Base-by-base conservation (phyloP, 2,329 filamentous ascomycete genomes). In the Rugonectria rugulosa region DNA sequence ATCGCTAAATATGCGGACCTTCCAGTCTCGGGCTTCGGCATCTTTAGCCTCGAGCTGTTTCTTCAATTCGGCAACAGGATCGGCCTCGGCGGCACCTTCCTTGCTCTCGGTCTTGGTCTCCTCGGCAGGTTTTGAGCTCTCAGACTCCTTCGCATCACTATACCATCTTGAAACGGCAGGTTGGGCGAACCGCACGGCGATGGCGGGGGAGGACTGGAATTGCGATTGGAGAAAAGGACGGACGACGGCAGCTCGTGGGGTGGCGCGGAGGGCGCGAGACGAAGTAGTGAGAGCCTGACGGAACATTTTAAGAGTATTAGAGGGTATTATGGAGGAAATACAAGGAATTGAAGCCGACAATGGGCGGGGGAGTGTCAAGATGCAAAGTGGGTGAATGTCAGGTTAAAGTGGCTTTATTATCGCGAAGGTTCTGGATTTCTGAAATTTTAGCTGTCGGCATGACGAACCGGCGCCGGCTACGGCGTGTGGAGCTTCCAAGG, bases 11-110 rank as follows among this genome's bases (percentile, higher is more conserved):
- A 23, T 20, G 72, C 81, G 41, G 67, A 97, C 94, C 88, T 97
- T 98, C 76, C 96, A 84, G 43, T 97, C 92, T 60, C 90, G 72
- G 44, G 73, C 77, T 67, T 83, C 80, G 62, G 77, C 75, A 26
- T 81, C 77, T 72, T 83, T 83, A 62, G 77, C 70, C 69, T 83
- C 80, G 41, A 83, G 70, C 57, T 77, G 72, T 69, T 82, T 82
- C 74, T 81, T 81, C 51, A 83, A 69, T 55, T 77, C 73, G 4
- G 74, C 69, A 34, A 79, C 68, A 36, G 74, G 70, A 52, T 77
- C 76, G 9, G 69, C 53, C 29, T 72, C 70, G 56, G 56, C 65
- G 32, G 52, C 59, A 7, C 56, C 64, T 15, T 69, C 64, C 56
- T 73, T 70, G 21, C 62, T 63, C 15, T 61, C 68, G 15, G 62